A percentile compares a stretch with the other conserved stretches of the same genome.
These are phyloP conservation scores for Ogataea pini DNA, from an alignment of 805 yeast species.

Conservation along the genomic window DNA sequence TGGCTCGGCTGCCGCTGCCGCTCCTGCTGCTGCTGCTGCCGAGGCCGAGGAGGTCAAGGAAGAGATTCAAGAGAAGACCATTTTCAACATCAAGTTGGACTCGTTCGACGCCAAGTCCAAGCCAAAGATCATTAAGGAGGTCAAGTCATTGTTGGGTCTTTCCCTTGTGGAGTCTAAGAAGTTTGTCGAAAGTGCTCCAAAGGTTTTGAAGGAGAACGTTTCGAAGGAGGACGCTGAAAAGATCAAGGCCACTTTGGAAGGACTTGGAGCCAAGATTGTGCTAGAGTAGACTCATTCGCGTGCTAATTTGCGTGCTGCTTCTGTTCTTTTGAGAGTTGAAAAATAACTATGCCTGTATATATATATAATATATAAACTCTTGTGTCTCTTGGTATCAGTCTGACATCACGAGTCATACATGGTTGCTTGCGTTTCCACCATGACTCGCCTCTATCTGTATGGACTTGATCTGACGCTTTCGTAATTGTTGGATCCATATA, in stretches of 20 bases:
- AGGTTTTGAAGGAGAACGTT: constrained; percentile 90
- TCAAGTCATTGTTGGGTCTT: constrained; percentile 85
- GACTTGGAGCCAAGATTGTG: constrained; percentile 88
- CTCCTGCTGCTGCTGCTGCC: constrained; percentile 68
- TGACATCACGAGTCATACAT: too few relatives aligned
- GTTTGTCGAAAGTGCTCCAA: constrained; percentile 97
- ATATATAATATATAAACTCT: constrained; percentile 10
- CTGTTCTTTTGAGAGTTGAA: constrained; percentile 6
- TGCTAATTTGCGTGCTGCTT: not conserved
- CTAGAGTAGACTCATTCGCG: constrained; percentile 65
- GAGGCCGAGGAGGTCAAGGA: constrained; percentile 75
- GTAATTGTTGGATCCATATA: constrained; percentile 4
- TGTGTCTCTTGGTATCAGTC: constrained; percentile 1
- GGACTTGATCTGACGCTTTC: constrained; percentile 6
- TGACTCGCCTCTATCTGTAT: too few relatives aligned
- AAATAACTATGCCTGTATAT: constrained; percentile 17
- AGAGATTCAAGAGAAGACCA: constrained; percentile 85
- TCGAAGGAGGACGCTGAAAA: constrained; percentile 97
- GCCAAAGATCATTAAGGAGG: constrained; percentile 98
- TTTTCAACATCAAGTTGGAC: constrained; percentile 89
- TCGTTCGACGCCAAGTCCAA: constrained; percentile 92
- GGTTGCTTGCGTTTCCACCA: too few relatives aligned
- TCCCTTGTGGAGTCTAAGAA: constrained; percentile 96
- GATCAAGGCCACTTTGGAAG: constrained; percentile 90
- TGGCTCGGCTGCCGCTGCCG: constrained; percentile 60